These are phyloP conservation scores for Keithomyces neogunnii DNA, from an alignment of 2,329 filamentous ascomycete genomes.

Conservation along the genomic window DNA sequence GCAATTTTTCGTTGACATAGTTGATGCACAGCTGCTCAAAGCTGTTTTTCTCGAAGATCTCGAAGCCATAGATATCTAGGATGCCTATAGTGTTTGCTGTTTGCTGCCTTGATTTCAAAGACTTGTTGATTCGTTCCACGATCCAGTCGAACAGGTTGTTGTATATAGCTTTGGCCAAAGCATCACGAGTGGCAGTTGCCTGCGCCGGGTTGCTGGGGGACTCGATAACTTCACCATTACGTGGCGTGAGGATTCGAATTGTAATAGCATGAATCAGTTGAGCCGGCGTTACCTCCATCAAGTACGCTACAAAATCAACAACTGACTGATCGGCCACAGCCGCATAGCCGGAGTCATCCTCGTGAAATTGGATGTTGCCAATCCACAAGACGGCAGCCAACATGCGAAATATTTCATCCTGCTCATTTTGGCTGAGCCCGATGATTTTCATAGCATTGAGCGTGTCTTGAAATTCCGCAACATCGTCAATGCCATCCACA, in stretches of 20 bases:
- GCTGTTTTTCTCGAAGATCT: conserved; percentile 98
- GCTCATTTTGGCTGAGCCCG: conserved; percentile 77
- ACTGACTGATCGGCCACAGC: conserved; percentile 82
- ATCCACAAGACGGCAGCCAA: conserved; percentile 86
- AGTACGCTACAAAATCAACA: conserved; percentile 87
- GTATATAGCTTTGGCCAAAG: conserved; percentile 91
- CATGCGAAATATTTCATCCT: conserved; percentile 96
- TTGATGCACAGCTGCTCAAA: conserved; percentile 99
- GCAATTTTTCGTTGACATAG: conserved; percentile 98
- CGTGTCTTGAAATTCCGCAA: conserved; percentile 82
- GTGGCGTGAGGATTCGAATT: conserved; percentile 69
- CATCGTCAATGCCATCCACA: conserved; percentile 88
- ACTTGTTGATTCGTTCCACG: conserved; percentile 82
- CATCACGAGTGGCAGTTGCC: conserved; percentile 79
- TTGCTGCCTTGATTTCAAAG: conserved; percentile 67
- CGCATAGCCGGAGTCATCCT: conserved; percentile 85
- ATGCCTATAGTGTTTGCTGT: conserved; percentile 87
- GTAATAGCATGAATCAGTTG: conserved; percentile 83
- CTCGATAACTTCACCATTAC: conserved; percentile 58
- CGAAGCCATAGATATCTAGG: conserved; percentile 97
- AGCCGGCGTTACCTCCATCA: conserved; percentile 77
- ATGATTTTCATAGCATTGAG: conserved; percentile 93
- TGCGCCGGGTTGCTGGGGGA: conserved; percentile 81
- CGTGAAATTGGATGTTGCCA: conserved; percentile 83
- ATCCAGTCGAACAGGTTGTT: conserved; percentile 99